Conservation (phyloP, 2,329 filamentous ascomycete species). For the Parastagonospora nodorum region DNA sequence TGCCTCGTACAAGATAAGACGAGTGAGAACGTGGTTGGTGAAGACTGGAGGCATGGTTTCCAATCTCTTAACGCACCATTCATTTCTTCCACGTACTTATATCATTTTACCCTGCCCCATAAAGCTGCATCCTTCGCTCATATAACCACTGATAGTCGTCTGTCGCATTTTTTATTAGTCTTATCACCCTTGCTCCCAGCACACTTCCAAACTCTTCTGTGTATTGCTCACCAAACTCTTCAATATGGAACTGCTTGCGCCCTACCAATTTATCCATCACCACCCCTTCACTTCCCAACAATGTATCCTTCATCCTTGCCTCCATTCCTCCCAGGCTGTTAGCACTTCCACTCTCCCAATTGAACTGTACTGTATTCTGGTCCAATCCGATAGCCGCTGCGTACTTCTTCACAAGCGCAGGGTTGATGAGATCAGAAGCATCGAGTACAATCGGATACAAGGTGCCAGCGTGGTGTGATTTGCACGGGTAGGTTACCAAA, state of each 20-base stretch:
- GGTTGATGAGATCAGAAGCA: slow-evolving; percentile 17
- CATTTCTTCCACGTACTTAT: neutral
- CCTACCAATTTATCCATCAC: slow-evolving; percentile 13
- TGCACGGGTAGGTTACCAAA: slow-evolving; percentile 1
- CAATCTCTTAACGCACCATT: too few relatives aligned
- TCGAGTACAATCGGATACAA: slow-evolving; percentile 22
- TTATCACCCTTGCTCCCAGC: neutral
- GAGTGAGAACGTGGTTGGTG: too few relatives aligned
- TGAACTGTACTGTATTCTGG: neutral
- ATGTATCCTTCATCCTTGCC: slow-evolving; percentile 25
- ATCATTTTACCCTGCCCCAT: neutral
- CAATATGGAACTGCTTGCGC: neutral
- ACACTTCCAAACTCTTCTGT: neutral
- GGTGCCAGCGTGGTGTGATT: slow-evolving; percentile 1
- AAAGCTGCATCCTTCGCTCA: neutral
- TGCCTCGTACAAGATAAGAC: neutral
- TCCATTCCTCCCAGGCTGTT: slow-evolving; percentile 3
- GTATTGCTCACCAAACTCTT: neutral
- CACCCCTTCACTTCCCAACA: slow-evolving; percentile 20
- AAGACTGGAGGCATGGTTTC: too few relatives aligned
- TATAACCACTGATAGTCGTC: neutral
- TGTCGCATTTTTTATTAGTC: neutral
- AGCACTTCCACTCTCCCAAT: slow-evolving; percentile 1
- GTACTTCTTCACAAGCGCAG: slow-evolving; percentile 16
- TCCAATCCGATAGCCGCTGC: slow-evolving; percentile 15